Base-by-base conservation (phyloP, 2,329 filamentous ascomycete species). In the Diaporthe aspalathi region DNA sequence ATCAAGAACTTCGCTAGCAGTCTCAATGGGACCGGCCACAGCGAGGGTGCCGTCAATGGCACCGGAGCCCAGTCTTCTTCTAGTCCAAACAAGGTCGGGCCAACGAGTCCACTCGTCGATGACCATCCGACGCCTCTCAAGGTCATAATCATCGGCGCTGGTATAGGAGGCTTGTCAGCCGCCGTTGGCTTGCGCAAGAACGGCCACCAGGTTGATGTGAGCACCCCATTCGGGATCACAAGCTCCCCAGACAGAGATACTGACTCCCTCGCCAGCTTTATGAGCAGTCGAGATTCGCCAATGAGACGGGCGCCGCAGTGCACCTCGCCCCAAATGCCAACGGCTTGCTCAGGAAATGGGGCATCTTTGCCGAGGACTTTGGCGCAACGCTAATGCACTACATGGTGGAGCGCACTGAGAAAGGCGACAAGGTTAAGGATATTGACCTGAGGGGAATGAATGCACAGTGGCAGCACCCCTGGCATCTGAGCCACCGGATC, bases 281-380 rank as follows among this genome's bases (percentile, higher is more conserved):
- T 63, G 89, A 91, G 74, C 85, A 88, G 76, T 90, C 88, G 0
- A 80, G 81, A 1, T 85, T 90, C 43, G 84, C 85, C 20, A 85
- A 81, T 65, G 89, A 91, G 77, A 79, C 84, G 1, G 90, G 89
- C 0, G 89, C 90, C 3, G 89, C 89, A 0, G 84, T 92, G n/a
- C 89, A 91, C 75, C 77, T 92, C 5, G 85, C 87, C 0, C 89
- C 90, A 0, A 92, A 92, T 75, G 81, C 85, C 2, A 90, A 90
- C 77, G 87, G 88, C 0, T 78, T 91, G 2, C 80, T 92, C 14
- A 79, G 80, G 8, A 77, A 77, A 54, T 79, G 81, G 73, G 83
- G 82, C 2, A 78, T 84, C 22, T 75, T 75, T 0, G 80, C 81
- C 5, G 82, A 84, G 74, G 73, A 73, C 0, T 80, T 83, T 47